phyloP scores from a whole-genome alignment of 208 protist species.

The Borovskyia barvae region DNA sequence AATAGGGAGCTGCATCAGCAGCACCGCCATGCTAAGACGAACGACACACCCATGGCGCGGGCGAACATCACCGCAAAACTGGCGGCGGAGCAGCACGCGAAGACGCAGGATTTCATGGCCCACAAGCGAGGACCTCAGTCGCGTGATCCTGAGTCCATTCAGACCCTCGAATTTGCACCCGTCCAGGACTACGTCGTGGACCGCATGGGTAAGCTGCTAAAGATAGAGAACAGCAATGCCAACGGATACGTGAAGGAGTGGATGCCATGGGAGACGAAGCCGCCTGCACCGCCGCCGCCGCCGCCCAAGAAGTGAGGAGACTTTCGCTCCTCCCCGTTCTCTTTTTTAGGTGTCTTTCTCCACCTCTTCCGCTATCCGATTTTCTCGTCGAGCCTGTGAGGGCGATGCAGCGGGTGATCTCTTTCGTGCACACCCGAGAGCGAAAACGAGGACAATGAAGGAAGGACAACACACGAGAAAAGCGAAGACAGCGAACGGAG shows the following conservation, averaged over 20 bases:
- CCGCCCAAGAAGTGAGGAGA: constrained; percentile 47
- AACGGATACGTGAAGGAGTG: constrained; percentile 65
- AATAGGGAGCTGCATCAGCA: constrained; percentile 18
- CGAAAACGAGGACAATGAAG: no score
- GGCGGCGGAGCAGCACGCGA: constrained; percentile 45
- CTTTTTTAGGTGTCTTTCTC: no score
- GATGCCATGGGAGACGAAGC: constrained; percentile 43
- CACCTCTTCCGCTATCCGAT: no score
- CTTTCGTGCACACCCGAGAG: no score
- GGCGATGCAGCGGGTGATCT: no score
- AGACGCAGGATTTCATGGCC: constrained; percentile 57
- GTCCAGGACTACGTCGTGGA: constrained; percentile 28
- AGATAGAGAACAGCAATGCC: constrained; percentile 60
- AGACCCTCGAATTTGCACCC: no score
- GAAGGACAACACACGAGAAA: no score
- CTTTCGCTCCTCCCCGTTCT: no score
- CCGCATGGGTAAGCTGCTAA: constrained; percentile 28
- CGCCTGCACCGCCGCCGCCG: constrained; percentile 11
- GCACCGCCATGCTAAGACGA: constrained; percentile 34
- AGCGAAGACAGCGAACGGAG: no score
- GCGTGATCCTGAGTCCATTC: no score
- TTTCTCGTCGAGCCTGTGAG: no score
- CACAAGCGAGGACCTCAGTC: constrained; percentile 28
- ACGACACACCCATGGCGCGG: constrained; percentile 43
- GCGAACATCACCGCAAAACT: constrained; percentile 70